A percentile compares a stretch with the other conserved stretches of the same genome.
phyloP scores from a whole-genome alignment of 2,329 filamentous ascomycete genomes.

The Fusarium goolgardi region DNA sequence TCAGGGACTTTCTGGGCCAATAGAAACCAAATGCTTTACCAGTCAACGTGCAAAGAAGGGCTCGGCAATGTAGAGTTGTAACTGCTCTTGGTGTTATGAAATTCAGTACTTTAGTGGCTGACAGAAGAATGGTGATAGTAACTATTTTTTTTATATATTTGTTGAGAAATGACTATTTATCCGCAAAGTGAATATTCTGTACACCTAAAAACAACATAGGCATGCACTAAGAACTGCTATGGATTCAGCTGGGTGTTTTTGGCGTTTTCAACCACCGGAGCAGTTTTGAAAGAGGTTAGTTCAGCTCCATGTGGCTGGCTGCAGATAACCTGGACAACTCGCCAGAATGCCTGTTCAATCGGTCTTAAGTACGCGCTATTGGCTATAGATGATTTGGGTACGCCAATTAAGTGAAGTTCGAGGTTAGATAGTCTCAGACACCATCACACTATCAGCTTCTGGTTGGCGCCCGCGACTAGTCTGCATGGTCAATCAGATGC shows the following conservation, averaged over 20 bases:
- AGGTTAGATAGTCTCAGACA: conserved; percentile 15
- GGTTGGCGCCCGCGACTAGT: conserved; percentile 7
- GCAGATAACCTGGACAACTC: background rate
- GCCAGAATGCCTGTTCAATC: conserved; percentile 1
- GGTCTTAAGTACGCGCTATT: background rate
- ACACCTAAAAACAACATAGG: background rate
- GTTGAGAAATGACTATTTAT: background rate
- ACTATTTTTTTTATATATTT: background rate
- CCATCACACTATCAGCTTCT: background rate
- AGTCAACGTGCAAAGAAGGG: conserved; percentile 30
- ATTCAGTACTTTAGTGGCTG: background rate
- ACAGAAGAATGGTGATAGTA: background rate
- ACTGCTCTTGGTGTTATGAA: background rate
- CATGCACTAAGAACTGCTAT: conserved; percentile 36
- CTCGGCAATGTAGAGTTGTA: no score
- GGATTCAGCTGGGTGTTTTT: conserved; percentile 43
- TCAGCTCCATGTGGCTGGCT: conserved; percentile 7
- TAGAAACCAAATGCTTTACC: background rate
- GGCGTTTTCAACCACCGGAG: conserved; percentile 17
- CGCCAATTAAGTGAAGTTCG: background rate
- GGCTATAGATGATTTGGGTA: background rate
- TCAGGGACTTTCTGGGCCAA: conserved; percentile 57
- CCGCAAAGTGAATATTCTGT: background rate
- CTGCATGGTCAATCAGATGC: conserved; percentile 17
- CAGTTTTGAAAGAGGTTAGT: conserved; percentile 3